Evolutionary conservation across 2,329 filamentous ascomycete species (phyloP).

Genomic region (Penicillium sp.): DNA sequence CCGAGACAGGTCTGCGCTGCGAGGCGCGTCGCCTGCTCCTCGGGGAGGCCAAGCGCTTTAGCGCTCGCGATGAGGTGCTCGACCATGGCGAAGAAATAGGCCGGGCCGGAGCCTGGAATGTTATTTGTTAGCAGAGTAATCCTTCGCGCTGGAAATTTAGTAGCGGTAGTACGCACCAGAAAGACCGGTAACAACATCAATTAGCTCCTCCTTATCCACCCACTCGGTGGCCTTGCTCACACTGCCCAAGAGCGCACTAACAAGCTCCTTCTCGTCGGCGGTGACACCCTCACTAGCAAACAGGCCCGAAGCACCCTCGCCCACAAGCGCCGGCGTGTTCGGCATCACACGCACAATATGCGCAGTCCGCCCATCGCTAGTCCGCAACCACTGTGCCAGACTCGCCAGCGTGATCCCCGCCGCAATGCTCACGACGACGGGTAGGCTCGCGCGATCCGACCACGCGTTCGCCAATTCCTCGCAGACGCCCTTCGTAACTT

Average conservation of each 20-base stretch:
- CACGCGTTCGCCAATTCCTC: slow-evolving; percentile 37
- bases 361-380: slow-evolving; percentile 28
- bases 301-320: slow-evolving; percentile 39
- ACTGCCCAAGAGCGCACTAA: slow-evolving; percentile 34
- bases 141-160: background rate
- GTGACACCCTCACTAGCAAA: slow-evolving; percentile 35
- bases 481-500: slow-evolving; percentile 39
- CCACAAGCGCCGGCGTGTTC: slow-evolving; percentile 40
- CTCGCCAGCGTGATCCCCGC: slow-evolving; percentile 40
- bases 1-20: slow-evolving; percentile 42
- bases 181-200: slow-evolving; percentile 43
- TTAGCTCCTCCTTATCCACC: slow-evolving; percentile 39
- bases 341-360: slow-evolving; percentile 44
- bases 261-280: slow-evolving; percentile 35
- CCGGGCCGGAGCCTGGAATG: slow-evolving; percentile 38
- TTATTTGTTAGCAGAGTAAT: no score
- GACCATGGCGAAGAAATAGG: slow-evolving; percentile 45
- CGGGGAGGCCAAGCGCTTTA: slow-evolving; percentile 35
- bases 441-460: slow-evolving; percentile 29
- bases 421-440: slow-evolving; percentile 41
- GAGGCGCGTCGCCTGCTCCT: slow-evolving; percentile 40
- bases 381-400: slow-evolving; percentile 36
- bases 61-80: slow-evolving; percentile 40
- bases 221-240: slow-evolving; percentile 42
- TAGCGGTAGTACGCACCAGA: slow-evolving; percentile 32